A percentile compares a stretch with the other conserved stretches of the same genome.
phyloP scores from a whole-genome alignment of 202 grass and related monocot genomes.

The Carex arenaria region DNA sequence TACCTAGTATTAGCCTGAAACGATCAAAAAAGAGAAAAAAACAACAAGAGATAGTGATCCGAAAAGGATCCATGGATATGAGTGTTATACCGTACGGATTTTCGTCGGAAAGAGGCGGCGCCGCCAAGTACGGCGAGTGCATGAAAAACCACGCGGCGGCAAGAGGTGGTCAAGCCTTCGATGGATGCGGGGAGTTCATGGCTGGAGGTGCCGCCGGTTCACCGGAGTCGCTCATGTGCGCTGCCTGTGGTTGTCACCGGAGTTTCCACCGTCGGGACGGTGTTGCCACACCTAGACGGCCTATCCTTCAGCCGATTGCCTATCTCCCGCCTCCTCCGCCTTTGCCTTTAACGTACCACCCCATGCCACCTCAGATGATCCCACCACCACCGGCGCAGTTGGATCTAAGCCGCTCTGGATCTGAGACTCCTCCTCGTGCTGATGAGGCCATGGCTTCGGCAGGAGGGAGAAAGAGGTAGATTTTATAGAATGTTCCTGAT shows the following conservation, averaged over 20 bases:
- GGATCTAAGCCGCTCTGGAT: constrained; percentile 35
- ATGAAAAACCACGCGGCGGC: constrained; percentile 78
- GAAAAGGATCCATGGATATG: constrained; percentile 19
- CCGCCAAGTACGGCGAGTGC: constrained; percentile 62
- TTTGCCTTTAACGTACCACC: constrained; percentile 60
- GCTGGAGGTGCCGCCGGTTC: constrained; percentile 18
- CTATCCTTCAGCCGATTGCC: constrained; percentile 43
- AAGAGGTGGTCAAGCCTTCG: constrained; percentile 61
- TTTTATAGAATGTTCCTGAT: constrained; percentile 12
- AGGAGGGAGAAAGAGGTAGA: constrained; percentile 13
- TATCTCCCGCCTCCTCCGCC: constrained; percentile 29
- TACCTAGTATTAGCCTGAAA: constrained; percentile 9
- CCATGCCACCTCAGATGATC: constrained; percentile 29
- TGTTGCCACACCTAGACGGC: constrained; percentile 3
- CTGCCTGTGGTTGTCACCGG: constrained; percentile 85
- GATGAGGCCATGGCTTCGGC: constrained; percentile 34
- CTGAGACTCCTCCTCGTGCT: constrained; percentile 58
- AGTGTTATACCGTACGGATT: constrained; percentile 11
- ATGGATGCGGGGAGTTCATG: constrained; percentile 83
- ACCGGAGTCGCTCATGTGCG: constrained; percentile 61
- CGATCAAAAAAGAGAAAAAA: neutral
- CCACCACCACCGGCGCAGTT: constrained; percentile 18
- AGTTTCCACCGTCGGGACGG: constrained; percentile 77
- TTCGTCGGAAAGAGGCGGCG: neutral
- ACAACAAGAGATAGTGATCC: neutral